These are phyloP conservation scores for Teratosphaeria nubilosa DNA, from an alignment of 2,329 filamentous ascomycete genomes.

Conservation along the genomic window DNA sequence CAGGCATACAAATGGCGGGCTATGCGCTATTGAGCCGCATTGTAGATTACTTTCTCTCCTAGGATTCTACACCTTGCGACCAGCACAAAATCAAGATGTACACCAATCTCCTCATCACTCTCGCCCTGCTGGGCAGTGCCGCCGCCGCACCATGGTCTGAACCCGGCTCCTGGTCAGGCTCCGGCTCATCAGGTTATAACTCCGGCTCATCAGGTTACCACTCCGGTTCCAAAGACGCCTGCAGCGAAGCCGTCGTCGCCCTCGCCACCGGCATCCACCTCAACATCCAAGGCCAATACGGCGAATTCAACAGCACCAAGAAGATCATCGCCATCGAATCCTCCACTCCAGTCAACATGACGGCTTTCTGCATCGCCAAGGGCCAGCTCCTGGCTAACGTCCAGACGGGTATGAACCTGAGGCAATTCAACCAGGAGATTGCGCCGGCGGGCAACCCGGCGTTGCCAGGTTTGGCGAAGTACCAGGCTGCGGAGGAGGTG, in stretches of 20 bases:
- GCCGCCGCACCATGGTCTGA: not conserved
- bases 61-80: not conserved
- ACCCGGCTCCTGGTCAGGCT: not conserved
- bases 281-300: slow-evolving; percentile 15
- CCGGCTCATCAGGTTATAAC: not conserved
- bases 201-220: not conserved
- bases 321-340: slow-evolving; percentile 9
- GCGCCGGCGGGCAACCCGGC: slow-evolving; percentile 13
- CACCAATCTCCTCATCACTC: not conserved
- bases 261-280: slow-evolving; percentile 17
- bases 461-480: slow-evolving; percentile 10
- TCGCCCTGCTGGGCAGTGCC: not conserved
- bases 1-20: not conserved
- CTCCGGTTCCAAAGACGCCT: not conserved
- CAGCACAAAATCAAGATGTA: not conserved
- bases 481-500: slow-evolving; percentile 11
- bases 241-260: slow-evolving; percentile 5
- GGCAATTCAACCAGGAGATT: slow-evolving; percentile 14
- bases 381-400: slow-evolving; percentile 11
- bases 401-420: slow-evolving; percentile 11
- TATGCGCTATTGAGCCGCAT: not conserved
- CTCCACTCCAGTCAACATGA: slow-evolving; percentile 1
- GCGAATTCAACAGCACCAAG: slow-evolving; percentile 14
- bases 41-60: not conserved
- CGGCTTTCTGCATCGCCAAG: slow-evolving; percentile 10